These are phyloP conservation scores for Phaseolus coccineus DNA, from an alignment of 331 rosid genomes.

Conservation along the genomic window DNA sequence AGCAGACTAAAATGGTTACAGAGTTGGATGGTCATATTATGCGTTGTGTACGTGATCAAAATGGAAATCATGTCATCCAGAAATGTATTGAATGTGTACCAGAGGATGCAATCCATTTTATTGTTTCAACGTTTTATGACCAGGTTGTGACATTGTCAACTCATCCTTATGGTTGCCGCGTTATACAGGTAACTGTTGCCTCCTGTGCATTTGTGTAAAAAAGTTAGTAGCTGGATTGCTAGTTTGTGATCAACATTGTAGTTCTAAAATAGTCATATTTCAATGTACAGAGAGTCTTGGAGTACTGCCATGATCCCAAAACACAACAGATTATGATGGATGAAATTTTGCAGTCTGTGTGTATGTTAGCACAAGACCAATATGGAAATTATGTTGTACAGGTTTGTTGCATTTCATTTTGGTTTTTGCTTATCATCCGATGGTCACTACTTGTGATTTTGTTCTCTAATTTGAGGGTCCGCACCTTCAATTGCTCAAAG, in stretches of 20 bases:
- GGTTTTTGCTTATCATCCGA: neutral
- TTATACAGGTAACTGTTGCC: constrained; percentile 74
- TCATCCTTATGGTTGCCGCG: constrained; percentile 98
- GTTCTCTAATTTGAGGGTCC: too few relatives aligned
- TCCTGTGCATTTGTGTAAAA: constrained; percentile 20
- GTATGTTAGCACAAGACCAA: constrained; percentile 97
- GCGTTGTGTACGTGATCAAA: constrained; percentile 98
- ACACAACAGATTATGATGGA: constrained; percentile 94
- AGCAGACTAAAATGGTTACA: constrained; percentile 85
- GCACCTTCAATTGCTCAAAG: neutral
- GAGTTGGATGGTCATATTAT: constrained; percentile 90
- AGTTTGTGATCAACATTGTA: constrained; percentile 20
- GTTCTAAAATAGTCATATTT: constrained; percentile 40
- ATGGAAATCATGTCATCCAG: constrained; percentile 96
- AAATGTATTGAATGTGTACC: constrained; percentile 99
- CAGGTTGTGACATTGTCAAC: constrained; percentile 93
- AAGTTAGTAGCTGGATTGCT: neutral
- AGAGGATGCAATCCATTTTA: constrained; percentile 78
- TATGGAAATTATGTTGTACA: constrained; percentile 97
- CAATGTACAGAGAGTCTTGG: constrained; percentile 82
- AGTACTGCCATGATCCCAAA: constrained; percentile 79
- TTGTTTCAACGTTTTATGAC: constrained; percentile 86
- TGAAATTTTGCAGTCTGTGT: constrained; percentile 91
- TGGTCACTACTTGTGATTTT: constrained; percentile 7
- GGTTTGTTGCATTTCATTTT: constrained; percentile 57